Percentiles rank a stretch among this genome's conserved stretches.
These are phyloP conservation scores for Fomitopsis serialis DNA, from an alignment of 768 basidiomycete species.

Conservation along the genomic window DNA sequence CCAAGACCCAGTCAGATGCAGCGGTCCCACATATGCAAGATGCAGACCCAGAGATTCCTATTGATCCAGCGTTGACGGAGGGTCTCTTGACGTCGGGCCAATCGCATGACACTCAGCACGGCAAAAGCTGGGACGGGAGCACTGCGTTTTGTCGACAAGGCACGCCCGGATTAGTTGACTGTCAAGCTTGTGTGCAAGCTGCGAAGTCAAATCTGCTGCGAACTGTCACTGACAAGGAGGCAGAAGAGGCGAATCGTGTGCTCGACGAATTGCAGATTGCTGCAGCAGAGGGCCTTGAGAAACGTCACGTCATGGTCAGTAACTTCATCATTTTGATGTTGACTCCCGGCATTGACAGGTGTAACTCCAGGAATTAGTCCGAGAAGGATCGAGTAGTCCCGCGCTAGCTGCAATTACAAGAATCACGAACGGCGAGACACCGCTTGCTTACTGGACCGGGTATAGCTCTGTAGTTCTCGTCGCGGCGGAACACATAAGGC, in stretches of 20 bases:
- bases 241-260: conserved; percentile 1
- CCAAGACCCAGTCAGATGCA: not conserved
- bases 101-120: conserved; percentile 8
- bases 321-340: not conserved
- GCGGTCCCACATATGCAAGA: not conserved
- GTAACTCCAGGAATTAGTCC: not conserved
- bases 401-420: conserved; percentile 31
- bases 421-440: conserved; percentile 43
- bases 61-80: not conserved
- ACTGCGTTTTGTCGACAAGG: conserved; percentile 14
- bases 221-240: not conserved
- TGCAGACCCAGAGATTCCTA: conserved; percentile 1
- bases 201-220: not conserved
- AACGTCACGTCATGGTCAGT: conserved; percentile 28
- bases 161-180: conserved; percentile 16
- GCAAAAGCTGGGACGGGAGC: conserved; percentile 10
- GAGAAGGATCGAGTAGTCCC: not conserved
- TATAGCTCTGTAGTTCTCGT: conserved; percentile 53
- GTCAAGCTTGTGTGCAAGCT: conserved; percentile 17
- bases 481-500: conserved; percentile 40
- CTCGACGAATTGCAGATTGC: conserved; percentile 9
- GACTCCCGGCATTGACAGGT: not conserved
- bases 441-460: conserved; percentile 66
- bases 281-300: conserved; percentile 23
- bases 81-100: not conserved